phyloP scores from a whole-genome alignment of 1,139 yeast species.

The Maudiozyma humilis region DNA sequence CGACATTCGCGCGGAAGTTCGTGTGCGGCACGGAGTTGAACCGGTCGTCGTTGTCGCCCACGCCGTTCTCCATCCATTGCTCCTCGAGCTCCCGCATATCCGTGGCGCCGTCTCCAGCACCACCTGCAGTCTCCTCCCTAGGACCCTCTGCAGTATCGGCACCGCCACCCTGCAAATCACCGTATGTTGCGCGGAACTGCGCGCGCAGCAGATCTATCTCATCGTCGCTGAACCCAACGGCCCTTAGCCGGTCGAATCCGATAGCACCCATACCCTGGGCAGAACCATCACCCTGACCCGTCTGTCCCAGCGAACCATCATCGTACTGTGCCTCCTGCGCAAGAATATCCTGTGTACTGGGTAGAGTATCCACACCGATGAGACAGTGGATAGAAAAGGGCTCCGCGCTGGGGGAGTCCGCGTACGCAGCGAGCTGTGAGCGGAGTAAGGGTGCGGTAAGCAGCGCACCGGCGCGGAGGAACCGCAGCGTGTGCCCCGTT shows the following conservation, averaged over 20 bases:
- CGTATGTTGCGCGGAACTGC: conserved; percentile 67
- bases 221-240: conserved; percentile 73
- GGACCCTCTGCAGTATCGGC: conserved; percentile 19
- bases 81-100: conserved; percentile 61
- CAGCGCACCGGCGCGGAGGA: conserved; percentile 69
- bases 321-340: conserved; percentile 56
- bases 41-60: conserved; percentile 29
- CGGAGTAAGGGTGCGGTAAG: conserved; percentile 37
- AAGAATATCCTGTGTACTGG: conserved; percentile 45
- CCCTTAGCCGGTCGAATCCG: conserved; percentile 77
- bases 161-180: conserved; percentile 35
- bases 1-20: conserved; percentile 41
- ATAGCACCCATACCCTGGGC: conserved; percentile 62
- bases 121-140: background rate
- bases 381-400: conserved; percentile 67
- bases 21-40: conserved; percentile 29
- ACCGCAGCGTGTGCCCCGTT: conserved; percentile 48
- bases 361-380: conserved; percentile 56
- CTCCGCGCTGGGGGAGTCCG: conserved; percentile 5
- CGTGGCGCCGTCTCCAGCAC: conserved; percentile 7
- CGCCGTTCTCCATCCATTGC: conserved; percentile 83
- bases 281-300: conserved; percentile 21
- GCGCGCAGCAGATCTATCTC: conserved; percentile 65
- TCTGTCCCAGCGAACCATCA: conserved; percentile 27
- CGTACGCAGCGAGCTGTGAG: background rate